These are phyloP conservation scores for Cercospora zeina DNA, from an alignment of 2,329 filamentous ascomycete genomes.

Conservation along the genomic window DNA sequence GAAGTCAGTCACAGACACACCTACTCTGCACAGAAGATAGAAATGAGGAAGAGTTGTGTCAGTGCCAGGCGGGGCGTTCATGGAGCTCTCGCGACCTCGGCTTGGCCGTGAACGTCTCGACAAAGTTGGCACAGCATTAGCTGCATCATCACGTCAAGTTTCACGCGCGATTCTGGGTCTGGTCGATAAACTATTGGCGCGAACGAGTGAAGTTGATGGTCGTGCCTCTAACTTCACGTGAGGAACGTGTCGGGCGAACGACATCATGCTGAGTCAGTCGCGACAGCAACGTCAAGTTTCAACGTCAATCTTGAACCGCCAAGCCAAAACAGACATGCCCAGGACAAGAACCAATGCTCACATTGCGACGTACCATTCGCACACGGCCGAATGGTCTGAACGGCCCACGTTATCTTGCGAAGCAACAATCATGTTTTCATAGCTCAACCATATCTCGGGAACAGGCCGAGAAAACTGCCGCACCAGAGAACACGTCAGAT, in stretches of 20 bases:
- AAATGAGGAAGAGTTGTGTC: not conserved
- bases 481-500: constrained; percentile 25
- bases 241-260: not conserved
- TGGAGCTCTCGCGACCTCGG: constrained; percentile 7
- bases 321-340: constrained; percentile 2
- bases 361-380: not conserved
- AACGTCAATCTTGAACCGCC: constrained; percentile 1
- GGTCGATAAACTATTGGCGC: not conserved
- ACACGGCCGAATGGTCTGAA: not conserved
- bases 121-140: not conserved
- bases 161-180: not conserved
- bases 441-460: constrained; percentile 2
- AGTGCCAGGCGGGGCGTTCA: not conserved
- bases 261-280: constrained; percentile 11
- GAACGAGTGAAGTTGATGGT: not conserved
- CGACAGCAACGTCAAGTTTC: not conserved
- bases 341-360: constrained; percentile 14
- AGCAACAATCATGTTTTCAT: not conserved
- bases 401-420: too few species aligned
- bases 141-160: not conserved
- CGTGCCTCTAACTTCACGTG: too few species aligned
- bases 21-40: not conserved
- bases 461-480: constrained; percentile 4
- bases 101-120: not conserved
- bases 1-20: not conserved